Base-by-base conservation (phyloP, 2,329 filamentous ascomycete species). In the Diplodia scrobiculata region DNA sequence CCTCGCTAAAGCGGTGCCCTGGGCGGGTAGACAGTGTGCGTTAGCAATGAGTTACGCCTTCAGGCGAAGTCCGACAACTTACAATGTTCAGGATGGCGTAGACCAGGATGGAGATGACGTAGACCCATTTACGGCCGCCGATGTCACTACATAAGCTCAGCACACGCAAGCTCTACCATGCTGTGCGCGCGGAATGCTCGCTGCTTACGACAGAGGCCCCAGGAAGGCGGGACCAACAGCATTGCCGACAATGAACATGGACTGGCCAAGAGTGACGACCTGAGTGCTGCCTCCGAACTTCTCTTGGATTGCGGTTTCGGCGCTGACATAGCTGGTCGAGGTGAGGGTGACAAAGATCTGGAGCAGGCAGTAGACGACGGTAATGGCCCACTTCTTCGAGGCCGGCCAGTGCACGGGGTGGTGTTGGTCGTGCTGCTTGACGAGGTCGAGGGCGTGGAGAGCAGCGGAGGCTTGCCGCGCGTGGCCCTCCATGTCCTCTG, bases 81-180 rank as follows among this genome's bases (percentile, higher is more conserved):
- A 66, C 65, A 47, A 66, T 66, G 58, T 66, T 66, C 3, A 66
- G 19, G 36, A 66, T 52, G 48, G 65, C 65, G 36, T 55, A 66
- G 17, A 66, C 10, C 21, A 62, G 55, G 29, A 66, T 66, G 48
- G 65, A 66, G 10, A 54, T 41, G 34, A 63, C 65, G 55, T 66
- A 66, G 36, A 66, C 65, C 65, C 65, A 66, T 66, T 66, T 66
- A 13, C 65, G 65, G 36, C 65, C 65, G 36, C 65, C 65, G 55
- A 66, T 66, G 50, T 66, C 65, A 63, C 65, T 66, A 41, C 3
- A 41, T 19, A 54, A 34, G 65, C 65, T 66, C 65, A 63, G 55
- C 50, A 63, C 59, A 60, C 55, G 21, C 55, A 47, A 48, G 55
- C 34, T 48, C 21, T 19, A 58, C 54, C 25, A 58, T 25, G 36